A percentile compares a stretch with the other conserved stretches of the same genome.
phyloP scores from a whole-genome alignment of 768 basidiomycete species.

The Gautieria morchelliformis region DNA sequence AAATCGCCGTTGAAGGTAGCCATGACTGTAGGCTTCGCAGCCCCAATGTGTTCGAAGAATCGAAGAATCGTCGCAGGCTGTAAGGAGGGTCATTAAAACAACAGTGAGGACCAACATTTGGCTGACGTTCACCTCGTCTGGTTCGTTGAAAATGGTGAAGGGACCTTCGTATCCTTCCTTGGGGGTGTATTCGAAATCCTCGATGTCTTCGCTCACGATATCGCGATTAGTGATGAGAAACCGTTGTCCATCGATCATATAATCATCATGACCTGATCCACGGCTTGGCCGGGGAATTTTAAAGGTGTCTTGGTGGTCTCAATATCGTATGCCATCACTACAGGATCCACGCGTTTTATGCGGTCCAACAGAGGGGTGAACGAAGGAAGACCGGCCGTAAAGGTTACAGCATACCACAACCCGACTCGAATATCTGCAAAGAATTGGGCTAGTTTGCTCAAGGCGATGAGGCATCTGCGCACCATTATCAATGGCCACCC shows the following conservation, averaged over 20 bases:
- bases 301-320: too few relatives aligned
- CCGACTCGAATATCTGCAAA: too few relatives aligned
- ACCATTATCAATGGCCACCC: too few relatives aligned
- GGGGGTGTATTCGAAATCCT: constrained; percentile 98
- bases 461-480: too few relatives aligned
- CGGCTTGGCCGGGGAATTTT: too few relatives aligned
- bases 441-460: too few relatives aligned
- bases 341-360: constrained; percentile 96
- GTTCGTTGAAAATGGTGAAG: constrained; percentile 90
- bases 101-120: background rate
- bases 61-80: constrained; percentile 73
- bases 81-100: constrained; percentile 5
- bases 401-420: too few relatives aligned
- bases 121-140: constrained; percentile 60
- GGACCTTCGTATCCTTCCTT: constrained; percentile 97
- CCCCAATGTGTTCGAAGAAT: constrained; percentile 92
- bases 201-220: constrained; percentile 95
- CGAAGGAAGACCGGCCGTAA: too few relatives aligned
- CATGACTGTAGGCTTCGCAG: constrained; percentile 92
- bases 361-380: constrained; percentile 68
- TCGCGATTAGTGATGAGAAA: too few relatives aligned
- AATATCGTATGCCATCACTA: too few relatives aligned
- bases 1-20: constrained; percentile 99
- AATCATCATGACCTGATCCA: constrained; percentile 99
- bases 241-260: constrained; percentile 98